Evolutionary conservation across 371 early-diverging fungal genomes (phyloP), one percentile per base, ranked within the genome.

Genomic region (Mortierella sp.): DNA sequence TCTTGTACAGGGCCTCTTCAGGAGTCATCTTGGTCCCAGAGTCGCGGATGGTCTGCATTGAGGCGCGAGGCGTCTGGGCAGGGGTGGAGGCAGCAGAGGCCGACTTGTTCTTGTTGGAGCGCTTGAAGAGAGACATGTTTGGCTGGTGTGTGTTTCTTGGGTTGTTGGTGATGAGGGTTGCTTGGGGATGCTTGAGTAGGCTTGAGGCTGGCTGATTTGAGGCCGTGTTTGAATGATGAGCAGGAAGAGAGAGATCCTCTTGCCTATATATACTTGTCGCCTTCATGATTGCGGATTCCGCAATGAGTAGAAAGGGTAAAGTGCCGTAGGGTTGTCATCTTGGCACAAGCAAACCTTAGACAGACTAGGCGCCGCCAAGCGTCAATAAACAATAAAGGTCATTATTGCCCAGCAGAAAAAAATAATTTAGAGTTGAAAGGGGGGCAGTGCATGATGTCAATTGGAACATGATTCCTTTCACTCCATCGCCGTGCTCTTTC

Each of bases 71-170:
- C 7, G 79, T 84, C 70, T 73, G 79, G 0, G 77, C 73, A 4
- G 76, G 83, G 3, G 82, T 63, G 50, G 70, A 50, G 21, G 68
- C 75, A n/a, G 81, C 81, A 19, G 81, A 81, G 21, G 73, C 76
- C 54, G 79, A 70, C 77, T 81, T 75, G 81, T 81, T 84, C 85
- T 84, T 84, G 57, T 73, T 74, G 76, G 74, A 72, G 13, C 70
- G 74, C 78, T 84, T 84, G 84, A 84, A 84, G 79, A 83, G 60
- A 68, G 71, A 72, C 83, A 83, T 79, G 19, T 38, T 63, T 50
- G 60, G 44, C n/a, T 28, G 48, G 72, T 60, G 48, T 55, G 55
- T 3, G 50, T 38, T 31, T 58, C 16, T 65, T 65, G 38, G 34
- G 1, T 65, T 38, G 42, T 24, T 55, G 68, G 16, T 21, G 42